These are phyloP conservation scores for Aspergillus ochraceus DNA, from an alignment of 2,329 filamentous ascomycete species.

Conservation along the genomic window DNA sequence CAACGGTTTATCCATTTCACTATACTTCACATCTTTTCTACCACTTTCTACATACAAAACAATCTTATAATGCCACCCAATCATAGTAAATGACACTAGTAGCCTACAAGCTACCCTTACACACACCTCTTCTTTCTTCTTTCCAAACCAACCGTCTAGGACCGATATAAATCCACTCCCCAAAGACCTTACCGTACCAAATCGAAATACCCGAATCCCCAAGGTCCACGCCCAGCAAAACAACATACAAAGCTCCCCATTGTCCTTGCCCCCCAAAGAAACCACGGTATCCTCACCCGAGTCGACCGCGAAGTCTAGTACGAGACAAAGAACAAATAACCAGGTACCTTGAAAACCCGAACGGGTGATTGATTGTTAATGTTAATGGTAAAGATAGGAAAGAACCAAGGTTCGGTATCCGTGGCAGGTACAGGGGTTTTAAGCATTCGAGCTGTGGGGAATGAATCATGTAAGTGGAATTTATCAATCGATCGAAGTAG, in stretches of 20 bases:
- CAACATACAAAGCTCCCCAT: neutral
- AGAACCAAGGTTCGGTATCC: neutral
- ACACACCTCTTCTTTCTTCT: neutral
- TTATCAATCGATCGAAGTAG: too few relatives aligned
- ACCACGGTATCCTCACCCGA: neutral
- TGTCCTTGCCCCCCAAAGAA: neutral
- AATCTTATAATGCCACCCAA: neutral
- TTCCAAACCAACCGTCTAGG: neutral
- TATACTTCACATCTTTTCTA: neutral
- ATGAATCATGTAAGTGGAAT: neutral
- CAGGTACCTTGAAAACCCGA: neutral
- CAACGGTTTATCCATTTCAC: neutral
- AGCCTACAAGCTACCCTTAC: neutral
- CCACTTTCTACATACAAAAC: neutral
- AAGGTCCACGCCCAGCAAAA: neutral
- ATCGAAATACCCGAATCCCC: neutral
- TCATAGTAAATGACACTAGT: neutral
- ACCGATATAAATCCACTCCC: neutral
- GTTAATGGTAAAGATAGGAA: neutral
- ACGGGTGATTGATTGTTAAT: neutral
- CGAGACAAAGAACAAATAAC: neutral
- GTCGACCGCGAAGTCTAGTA: neutral
- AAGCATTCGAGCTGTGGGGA: neutral
- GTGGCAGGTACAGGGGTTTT: neutral
- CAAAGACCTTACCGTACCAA: neutral